Evolutionary conservation across 2,329 filamentous ascomycete genomes (phyloP), one percentile per base, ranked within the genome.

Genomic region (Neonectria punicea): DNA sequence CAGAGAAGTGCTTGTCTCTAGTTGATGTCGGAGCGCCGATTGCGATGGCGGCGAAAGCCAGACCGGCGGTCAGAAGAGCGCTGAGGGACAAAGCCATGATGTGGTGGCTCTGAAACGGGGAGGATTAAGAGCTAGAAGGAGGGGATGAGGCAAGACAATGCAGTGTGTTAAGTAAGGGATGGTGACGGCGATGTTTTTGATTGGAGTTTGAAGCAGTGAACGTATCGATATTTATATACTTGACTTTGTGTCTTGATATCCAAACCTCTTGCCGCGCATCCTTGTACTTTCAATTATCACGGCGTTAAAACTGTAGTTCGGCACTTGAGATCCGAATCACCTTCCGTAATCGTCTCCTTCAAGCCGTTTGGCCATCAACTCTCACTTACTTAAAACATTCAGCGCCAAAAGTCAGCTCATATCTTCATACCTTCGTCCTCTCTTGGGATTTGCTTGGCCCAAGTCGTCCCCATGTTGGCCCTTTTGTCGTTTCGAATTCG

Each of bases 1-100:
- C 67, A 16, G 76, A 77, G 69, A 75, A 73, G 25, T 28, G 16
- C 28, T 11, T 34, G 28, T 51, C 43, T 39, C 34, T 14, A 5
- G 36, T 5, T 4, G 46, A 53, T 3, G 61, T 56, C 1, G 61
- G 61, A 11, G 60, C 56, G 18, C 43, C 61, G 1, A 46, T 39
- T 18, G 47, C 50, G 20, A 59, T 44, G 22, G 56, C 25, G 25
- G 57, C 44, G 4, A 64, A 28, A 2, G 61, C 46, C 56, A 64
- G 50, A n/a, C 50, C 49, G 41, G 56, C 61, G 16, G 25, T 44
- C 16, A 64, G 50, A 25, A 64, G 46, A 18, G 50, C 36, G 14
- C 10, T 30, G n/a, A 63, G 34, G 5, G 47, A 50, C 30, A 28
- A 34, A 39, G 54, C 20, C 61, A 64, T 64, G 36, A 25, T 59